phyloP scores from a whole-genome alignment of 2,329 filamentous ascomycete genomes.

The Penicillium sp. region DNA sequence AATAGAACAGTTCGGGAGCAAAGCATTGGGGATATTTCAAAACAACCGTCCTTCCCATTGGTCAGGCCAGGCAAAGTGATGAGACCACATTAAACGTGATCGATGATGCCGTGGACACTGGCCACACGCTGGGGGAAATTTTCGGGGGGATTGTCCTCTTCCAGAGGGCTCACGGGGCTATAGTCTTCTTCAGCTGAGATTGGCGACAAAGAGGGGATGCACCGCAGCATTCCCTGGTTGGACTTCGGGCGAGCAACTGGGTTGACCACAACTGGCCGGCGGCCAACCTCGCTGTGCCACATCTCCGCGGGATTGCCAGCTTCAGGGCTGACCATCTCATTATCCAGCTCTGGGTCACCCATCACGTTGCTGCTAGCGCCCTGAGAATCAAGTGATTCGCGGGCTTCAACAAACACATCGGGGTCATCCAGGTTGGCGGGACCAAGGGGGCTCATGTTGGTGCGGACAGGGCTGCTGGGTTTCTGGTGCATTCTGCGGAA shows the following conservation, averaged over 20 bases:
- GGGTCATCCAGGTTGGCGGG: slow-evolving; percentile 44
- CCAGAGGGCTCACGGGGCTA: slow-evolving; percentile 22
- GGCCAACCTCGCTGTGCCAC: slow-evolving; percentile 54
- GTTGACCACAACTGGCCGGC: slow-evolving; percentile 66
- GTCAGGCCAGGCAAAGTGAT: not conserved
- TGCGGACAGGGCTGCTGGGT: slow-evolving; percentile 35
- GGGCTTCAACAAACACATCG: slow-evolving; percentile 44
- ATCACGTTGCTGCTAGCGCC: slow-evolving; percentile 48
- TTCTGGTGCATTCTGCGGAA: slow-evolving; percentile 51
- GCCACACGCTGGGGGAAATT: slow-evolving; percentile 60
- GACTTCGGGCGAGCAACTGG: slow-evolving; percentile 59
- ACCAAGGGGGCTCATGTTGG: slow-evolving; percentile 43
- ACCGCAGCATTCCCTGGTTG: slow-evolving; percentile 59
- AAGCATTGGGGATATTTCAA: not conserved
- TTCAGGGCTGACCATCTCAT: slow-evolving; percentile 20
- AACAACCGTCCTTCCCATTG: not conserved
- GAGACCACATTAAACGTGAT: slow-evolving; percentile 13
- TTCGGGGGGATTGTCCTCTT: not conserved
- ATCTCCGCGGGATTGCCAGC: slow-evolving; percentile 39
- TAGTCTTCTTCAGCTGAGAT: slow-evolving; percentile 36
- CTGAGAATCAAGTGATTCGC: slow-evolving; percentile 25
- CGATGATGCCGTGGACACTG: slow-evolving; percentile 20
- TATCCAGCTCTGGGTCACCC: slow-evolving; percentile 55
- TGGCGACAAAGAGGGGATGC: slow-evolving; percentile 43
- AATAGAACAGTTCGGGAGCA: not conserved